phyloP scores from a whole-genome alignment of 352 stramenopile species.

The Pythium biforme region DNA sequence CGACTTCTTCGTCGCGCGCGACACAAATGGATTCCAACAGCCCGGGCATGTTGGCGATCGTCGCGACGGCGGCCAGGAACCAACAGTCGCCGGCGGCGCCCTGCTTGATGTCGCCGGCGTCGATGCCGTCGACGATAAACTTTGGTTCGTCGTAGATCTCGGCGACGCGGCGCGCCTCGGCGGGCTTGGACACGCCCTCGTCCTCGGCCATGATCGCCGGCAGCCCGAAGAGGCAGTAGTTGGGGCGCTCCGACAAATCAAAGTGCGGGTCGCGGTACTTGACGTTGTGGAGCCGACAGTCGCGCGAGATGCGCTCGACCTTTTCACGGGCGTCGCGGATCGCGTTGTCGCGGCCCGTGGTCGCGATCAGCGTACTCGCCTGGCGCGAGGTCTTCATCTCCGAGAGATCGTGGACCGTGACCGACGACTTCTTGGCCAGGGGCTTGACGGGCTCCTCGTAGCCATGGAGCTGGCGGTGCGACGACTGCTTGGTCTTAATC shows the following conservation, averaged over 20 bases:
- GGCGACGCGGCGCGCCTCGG: constrained; percentile 28
- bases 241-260: constrained; percentile 24
- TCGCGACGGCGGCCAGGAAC: constrained; percentile 72
- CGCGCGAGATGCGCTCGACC: constrained; percentile 38
- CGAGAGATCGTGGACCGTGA: constrained; percentile 22
- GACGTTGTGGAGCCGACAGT: constrained; percentile 41
- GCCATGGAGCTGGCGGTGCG: no score
- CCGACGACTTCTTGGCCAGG: background rate
- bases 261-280: constrained; percentile 51
- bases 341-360: constrained; percentile 28
- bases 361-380: constrained; percentile 30
- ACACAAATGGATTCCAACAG: constrained; percentile 67
- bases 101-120: constrained; percentile 69
- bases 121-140: constrained; percentile 55
- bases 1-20: constrained; percentile 44
- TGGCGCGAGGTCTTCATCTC: constrained; percentile 27
- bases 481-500: no score
- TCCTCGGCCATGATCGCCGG: constrained; percentile 17
- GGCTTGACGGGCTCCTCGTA: no score
- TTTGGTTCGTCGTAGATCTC: constrained; percentile 40
- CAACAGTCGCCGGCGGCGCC: constrained; percentile 80
- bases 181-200: constrained; percentile 11
- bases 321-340: constrained; percentile 37
- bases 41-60: constrained; percentile 61
- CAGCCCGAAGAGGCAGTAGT: constrained; percentile 34